Percentiles rank a stretch among this genome's conserved stretches.
These are phyloP conservation scores for Colletotrichum falcatum DNA, from an alignment of 2,329 filamentous ascomycete genomes.

Conservation along the genomic window DNA sequence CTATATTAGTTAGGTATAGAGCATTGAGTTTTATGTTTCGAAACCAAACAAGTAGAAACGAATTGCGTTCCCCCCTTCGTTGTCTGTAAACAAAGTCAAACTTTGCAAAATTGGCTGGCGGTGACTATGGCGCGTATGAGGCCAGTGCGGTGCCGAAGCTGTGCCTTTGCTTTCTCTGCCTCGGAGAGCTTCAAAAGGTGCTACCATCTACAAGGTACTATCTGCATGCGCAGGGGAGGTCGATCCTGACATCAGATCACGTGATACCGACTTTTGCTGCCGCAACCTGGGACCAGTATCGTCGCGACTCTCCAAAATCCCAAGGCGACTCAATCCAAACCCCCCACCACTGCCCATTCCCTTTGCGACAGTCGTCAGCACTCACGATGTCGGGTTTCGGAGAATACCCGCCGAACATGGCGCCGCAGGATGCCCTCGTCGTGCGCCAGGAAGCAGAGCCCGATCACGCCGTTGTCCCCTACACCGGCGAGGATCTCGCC, in stretches of 20 bases:
- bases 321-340: constrained; percentile 31
- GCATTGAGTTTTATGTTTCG: not conserved
- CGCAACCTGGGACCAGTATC: constrained; percentile 21
- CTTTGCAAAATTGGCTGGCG: no score
- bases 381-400: constrained; percentile 70
- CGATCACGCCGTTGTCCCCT: constrained; percentile 71
- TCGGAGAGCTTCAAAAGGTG: not conserved
- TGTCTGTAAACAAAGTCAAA: not conserved
- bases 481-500: constrained; percentile 79
- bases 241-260: constrained; percentile 40
- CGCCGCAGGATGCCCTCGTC: constrained; percentile 72
- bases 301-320: constrained; percentile 15
- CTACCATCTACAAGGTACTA: no score
- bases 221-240: constrained; percentile 8
- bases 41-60: no score
- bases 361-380: constrained; percentile 3
- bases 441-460: constrained; percentile 66
- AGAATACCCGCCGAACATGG: constrained; percentile 75
- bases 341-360: constrained; percentile 29
- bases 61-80: no score
- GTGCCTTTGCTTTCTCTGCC: not conserved
- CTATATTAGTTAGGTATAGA: not conserved
- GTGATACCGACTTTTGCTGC: constrained; percentile 33
- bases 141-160: not conserved
- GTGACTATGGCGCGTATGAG: not conserved